phyloP scores from a whole-genome alignment of 108 stramenopile species.

The Hondaea fermentalgiana region DNA sequence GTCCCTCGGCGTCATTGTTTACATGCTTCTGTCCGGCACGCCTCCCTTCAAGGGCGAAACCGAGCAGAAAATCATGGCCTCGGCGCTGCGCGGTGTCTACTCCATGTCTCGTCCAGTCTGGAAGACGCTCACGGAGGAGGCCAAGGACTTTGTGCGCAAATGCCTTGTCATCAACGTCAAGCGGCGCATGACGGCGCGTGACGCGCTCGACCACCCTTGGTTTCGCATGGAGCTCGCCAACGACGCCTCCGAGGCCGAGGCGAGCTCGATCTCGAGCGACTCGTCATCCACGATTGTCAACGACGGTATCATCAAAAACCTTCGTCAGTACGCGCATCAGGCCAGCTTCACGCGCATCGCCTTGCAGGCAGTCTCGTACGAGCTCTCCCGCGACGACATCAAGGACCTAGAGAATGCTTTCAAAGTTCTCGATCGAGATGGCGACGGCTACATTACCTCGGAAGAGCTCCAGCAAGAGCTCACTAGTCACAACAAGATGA shows the following conservation, averaged over 20 bases:
- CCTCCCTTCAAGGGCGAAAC: constrained; percentile 53
- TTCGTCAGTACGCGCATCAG: constrained; percentile 12
- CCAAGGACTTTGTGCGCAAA: constrained; percentile 44
- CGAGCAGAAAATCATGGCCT: constrained; percentile 34
- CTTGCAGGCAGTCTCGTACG: constrained; percentile 22
- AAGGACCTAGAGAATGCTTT: constrained; percentile 32
- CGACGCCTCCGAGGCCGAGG: constrained; percentile 21
- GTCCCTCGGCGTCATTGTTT: constrained; percentile 55
- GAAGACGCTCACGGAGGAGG: constrained; percentile 27
- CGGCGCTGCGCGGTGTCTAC: constrained; percentile 26
- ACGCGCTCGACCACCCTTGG: constrained; percentile 42
- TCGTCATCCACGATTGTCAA: neutral
- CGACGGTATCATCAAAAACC: constrained; percentile 17
- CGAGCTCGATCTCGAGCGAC: neutral
- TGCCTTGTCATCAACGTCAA: constrained; percentile 34
- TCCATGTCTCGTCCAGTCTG: constrained; percentile 14
- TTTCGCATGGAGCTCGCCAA: constrained; percentile 15
- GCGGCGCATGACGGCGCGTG: constrained; percentile 25
- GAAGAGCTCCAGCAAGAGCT: constrained; percentile 24
- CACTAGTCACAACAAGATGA: neutral
- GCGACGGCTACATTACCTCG: constrained; percentile 23
- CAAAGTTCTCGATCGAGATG: constrained; percentile 25
- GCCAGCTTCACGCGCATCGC: constrained; percentile 3
- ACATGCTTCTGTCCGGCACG: constrained; percentile 54
- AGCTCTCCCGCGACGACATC: constrained; percentile 24